A percentile compares a stretch with the other conserved stretches of the same genome.
These are phyloP conservation scores for Colletotrichum godetiae DNA, from an alignment of 2,329 filamentous ascomycete species.

Conservation along the genomic window DNA sequence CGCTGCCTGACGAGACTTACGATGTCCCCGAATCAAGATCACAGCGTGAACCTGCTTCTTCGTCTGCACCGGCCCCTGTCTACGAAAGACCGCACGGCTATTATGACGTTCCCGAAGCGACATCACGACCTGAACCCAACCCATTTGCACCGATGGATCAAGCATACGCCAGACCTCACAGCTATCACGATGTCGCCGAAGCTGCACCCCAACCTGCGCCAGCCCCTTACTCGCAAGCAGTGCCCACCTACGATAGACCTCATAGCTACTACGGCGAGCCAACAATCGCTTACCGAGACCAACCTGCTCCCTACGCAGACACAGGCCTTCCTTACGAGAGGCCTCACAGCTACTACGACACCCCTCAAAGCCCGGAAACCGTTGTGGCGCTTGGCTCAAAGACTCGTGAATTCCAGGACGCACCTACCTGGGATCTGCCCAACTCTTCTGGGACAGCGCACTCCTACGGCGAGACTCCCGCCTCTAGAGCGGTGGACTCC, in stretches of 20 bases:
- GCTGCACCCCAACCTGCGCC: background rate
- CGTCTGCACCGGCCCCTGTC: background rate
- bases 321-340: background rate
- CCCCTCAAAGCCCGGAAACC: conserved; percentile 23
- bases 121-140: background rate
- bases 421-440: conserved; percentile 13
- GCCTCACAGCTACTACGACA: background rate
- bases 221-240: background rate
- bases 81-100: conserved; percentile 11
- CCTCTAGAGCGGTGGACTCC: background rate
- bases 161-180: conserved; percentile 11
- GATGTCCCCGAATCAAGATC: background rate
- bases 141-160: background rate
- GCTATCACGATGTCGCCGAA: background rate
- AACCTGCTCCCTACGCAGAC: background rate
- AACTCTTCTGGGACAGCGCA: background rate
- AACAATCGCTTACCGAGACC: background rate
- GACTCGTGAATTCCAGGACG: conserved; percentile 9
- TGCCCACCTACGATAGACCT: conserved; percentile 7
- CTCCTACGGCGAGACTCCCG: background rate
- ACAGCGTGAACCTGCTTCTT: background rate
- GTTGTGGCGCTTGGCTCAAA: conserved; percentile 19
- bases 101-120: conserved; percentile 3
- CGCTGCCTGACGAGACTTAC: background rate
- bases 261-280: background rate